Evolutionary conservation across 225 moss, liverwort and hornwort species (phyloP), one percentile per base, ranked within the genome.

Genomic region (Sphagnum contortum): DNA sequence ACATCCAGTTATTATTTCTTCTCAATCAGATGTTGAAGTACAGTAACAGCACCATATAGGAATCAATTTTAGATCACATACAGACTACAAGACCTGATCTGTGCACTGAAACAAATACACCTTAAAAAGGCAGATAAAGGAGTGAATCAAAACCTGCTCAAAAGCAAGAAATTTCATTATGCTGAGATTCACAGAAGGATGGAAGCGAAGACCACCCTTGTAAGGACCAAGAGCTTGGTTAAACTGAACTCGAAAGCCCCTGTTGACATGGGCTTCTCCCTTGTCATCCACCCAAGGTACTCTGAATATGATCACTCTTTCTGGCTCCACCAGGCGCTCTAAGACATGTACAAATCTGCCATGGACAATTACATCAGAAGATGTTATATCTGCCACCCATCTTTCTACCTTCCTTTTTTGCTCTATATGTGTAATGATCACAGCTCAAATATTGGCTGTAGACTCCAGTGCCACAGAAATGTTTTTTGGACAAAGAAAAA

Each of bases 251-350:
- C 96, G 86, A 70, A 98, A 98, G 68, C 96, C 96, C 73, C 96
- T 86, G 70, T 92, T 98, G 62, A 98, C 92, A 72, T 92, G 96
- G 74, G 90, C 90, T 81, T 98, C 96, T 63, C 96, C 96, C 74
- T 98, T 98, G 65, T 98, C 96, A 77, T 98, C 96, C 65, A 92
- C 81, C 96, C 96, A 98, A 65, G 96, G 92, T 71, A 98, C 96
- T 82, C 89, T 90, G 69, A 98, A 98, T 67, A 98, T 98, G 11
- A 92, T 90, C 47, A 98, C 90, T 66, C 96, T 88, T 73, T 98
- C 96, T 45, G 96, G 96, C 69, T 98, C 96, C 83, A 98, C 74
- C 83, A 98, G 70, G 64, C 96, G 90, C 80, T 98, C 96, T 67
- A 98, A 85, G 59, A 98, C 85, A 76, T 98, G 90, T 66, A 98